Base-by-base conservation (phyloP, 2,329 filamentous ascomycete species). In the Colletotrichum orchidophilum region DNA sequence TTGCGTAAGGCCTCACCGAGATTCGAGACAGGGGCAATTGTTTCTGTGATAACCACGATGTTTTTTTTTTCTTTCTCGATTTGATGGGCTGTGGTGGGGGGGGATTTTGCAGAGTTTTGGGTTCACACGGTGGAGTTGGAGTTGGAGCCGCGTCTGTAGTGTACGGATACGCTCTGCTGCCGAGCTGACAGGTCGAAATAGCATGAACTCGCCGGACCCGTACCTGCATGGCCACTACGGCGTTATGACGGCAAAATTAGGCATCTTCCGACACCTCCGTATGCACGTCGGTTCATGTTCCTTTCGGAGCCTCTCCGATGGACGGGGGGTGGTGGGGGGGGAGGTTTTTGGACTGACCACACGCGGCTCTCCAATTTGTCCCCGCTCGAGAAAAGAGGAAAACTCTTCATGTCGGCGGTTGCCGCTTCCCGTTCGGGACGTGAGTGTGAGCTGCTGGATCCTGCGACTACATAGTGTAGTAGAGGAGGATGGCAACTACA, bases 241-340 rank as follows among this genome's bases (percentile, higher is more conserved):
- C 57, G 50, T 63, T 58, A 63, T 46, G 33, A 31, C 68, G 68
- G 63, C 57, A 68, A 60, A 66, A 58, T 58, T 55, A 62, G 57
- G 68, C 58, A 35, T 31, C 39, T 67, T 57, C 63, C 57, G 63
- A 67, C 39, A 71, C 63, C 29, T 50, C 42, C 66, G 31, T 27
- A 49, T 12, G 27, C 18, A 3, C 42, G 50, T 52, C 15, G 39
- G 39, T 46, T 46, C 39, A n/a, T 15, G 21, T 26, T 26, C 18
- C 11, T 24, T 50, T 66, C 63, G 49, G 55, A 55, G 62, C 35
- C 21, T 35, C 33, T 55, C 62, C 66, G 62, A n/a, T n/a, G 26
- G 26, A 33, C 26, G 18, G 39, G 4, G 18, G 39, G 35, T n/a
- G n/a, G n/a, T n/a, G n/a, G n/a, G n/a, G n/a, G n/a, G n/a, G n/a